Conservation (phyloP, 805 yeast species). For the Starmerella khaoyaiensis region DNA sequence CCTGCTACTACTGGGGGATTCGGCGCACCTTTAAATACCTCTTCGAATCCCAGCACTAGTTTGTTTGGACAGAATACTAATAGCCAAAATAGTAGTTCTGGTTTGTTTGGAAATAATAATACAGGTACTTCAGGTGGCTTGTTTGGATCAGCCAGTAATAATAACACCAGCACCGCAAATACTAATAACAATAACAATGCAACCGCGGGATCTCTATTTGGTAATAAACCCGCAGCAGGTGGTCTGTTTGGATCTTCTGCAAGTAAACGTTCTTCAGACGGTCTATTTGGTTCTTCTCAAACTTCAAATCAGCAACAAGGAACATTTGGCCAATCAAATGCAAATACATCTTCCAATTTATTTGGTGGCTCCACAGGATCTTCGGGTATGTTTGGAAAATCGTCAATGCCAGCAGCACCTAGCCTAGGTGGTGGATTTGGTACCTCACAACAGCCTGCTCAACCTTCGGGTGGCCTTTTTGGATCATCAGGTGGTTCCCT, state of each 20-base stretch:
- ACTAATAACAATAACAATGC: not conserved
- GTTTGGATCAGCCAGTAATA: conserved; percentile 3
- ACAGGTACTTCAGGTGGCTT: conserved; percentile 4
- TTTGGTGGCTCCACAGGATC: conserved; percentile 2
- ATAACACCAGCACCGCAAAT: not conserved
- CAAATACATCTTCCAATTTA: too few species aligned
- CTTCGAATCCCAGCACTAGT: not conserved
- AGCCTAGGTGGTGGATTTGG: too few species aligned
- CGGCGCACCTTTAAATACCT: not conserved
- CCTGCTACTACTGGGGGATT: conserved; percentile 5
- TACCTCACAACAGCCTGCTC: too few species aligned
- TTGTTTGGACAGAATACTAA: conserved; percentile 11
- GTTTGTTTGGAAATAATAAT: conserved; percentile 12
- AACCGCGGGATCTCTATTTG: not conserved
- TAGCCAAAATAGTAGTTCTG: conserved; percentile 2
- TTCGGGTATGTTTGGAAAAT: too few species aligned
- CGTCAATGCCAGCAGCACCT: too few species aligned
- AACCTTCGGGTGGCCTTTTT: too few species aligned
- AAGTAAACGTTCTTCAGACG: too few species aligned
- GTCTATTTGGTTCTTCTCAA: too few species aligned
- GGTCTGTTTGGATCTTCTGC: conserved; percentile 9
- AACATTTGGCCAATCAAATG: too few species aligned
- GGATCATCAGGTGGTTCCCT: too few species aligned
- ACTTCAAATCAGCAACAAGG: too few species aligned
- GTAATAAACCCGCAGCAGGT: conserved; percentile 2